Evolutionary conservation across 805 yeast species (phyloP), one percentile per base, ranked within the genome.

Genomic region (Tetrapisispora nanseiensis): DNA sequence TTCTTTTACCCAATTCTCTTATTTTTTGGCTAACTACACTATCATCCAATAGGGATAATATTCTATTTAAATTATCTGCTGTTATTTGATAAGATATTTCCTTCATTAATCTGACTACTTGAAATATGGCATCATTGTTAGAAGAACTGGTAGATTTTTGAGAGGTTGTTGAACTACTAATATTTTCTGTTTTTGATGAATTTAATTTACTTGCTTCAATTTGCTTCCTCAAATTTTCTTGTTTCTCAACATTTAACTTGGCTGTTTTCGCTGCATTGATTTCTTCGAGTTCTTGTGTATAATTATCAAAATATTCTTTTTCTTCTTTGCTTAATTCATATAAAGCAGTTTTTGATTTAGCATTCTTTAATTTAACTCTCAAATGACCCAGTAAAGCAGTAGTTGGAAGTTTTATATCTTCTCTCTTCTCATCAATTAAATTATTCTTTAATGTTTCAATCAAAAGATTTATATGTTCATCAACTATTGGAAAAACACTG

Each of bases 321-420:
- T 60, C 65, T 9, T 44, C 50, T 16, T 45, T 53, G 22, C 38
- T 49, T 36, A 76, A 56, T 6, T 69, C 69, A 47, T 75, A 71
- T 49, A 80, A 78, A 16, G 80, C 83, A 72, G 78, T 73, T 36
- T 70, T 48, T 34, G 68, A 71, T 2, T 76, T 62, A 71, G 82
- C 73, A 0, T 63, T 61, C 29, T 65, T 68, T 18, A 74, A 60
- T 34, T 78, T 67, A 0, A 85, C 75, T 43, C 72, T 74, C 20
- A 82, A 61, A 46, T 79, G 79, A 0, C 86, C 89, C 40, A 75
- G 64, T 40, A 83, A 67, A 1, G 92, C 89, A 57, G 71, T 76
- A 0, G 86, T 78, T 1, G 95, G 80, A 28, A 89, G 65, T 53
- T 76, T 82, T 51, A 89, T 70, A 61, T 89, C 97, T 42, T 84